phyloP scores from a whole-genome alignment of 164 flowering plant genomes.

The Stephania yunnanensis region DNA sequence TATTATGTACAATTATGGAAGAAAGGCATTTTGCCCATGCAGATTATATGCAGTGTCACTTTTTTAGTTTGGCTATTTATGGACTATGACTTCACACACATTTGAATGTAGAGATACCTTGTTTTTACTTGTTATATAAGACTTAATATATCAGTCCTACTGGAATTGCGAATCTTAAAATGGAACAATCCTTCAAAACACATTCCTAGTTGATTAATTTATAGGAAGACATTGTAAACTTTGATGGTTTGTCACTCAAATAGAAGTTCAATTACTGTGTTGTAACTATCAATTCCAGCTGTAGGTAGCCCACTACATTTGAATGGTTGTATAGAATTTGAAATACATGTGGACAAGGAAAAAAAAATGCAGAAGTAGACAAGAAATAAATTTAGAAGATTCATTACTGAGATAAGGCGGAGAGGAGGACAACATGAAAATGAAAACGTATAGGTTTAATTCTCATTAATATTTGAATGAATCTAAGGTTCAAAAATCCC shows the following conservation, averaged over 20 bases:
- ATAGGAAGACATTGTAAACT: neutral
- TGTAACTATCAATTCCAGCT: neutral
- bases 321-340: neutral
- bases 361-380: neutral
- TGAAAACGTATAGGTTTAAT: neutral
- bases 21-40: neutral
- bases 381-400: neutral
- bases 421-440: neutral
- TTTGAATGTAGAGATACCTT: neutral
- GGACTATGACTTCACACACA: neutral
- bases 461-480: neutral
- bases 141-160: neutral
- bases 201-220: neutral
- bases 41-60: too few species aligned
- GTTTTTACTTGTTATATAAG: neutral
- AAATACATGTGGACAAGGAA: neutral
- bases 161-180: neutral
- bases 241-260: neutral
- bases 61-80: neutral
- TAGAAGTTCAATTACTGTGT: neutral
- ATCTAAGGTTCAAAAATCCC: too few species aligned
- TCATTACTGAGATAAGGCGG: neutral
- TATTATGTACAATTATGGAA: neutral
- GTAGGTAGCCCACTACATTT: neutral
- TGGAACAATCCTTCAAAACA: neutral